A percentile compares a stretch with the other conserved stretches of the same genome.
Conservation (phyloP, 768 basidiomycete species). For the Lactarius trivialis region DNA sequence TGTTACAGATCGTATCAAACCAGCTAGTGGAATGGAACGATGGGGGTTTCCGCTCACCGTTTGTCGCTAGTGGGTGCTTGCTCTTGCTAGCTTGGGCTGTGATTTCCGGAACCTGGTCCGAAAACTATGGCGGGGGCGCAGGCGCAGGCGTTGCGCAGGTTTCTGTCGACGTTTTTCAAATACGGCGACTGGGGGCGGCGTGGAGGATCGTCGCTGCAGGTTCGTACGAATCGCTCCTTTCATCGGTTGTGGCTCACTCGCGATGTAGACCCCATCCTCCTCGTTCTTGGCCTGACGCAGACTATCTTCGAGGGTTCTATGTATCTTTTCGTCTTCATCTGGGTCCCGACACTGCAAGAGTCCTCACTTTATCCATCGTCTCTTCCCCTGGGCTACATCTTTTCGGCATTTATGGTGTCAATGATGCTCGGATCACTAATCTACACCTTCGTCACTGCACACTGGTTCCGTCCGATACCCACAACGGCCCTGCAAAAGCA, state of each 20-base stretch:
- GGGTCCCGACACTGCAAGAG: constrained; percentile 74
- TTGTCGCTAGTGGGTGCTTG: constrained; percentile 53
- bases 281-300: constrained; percentile 64
- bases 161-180: constrained; percentile 41
- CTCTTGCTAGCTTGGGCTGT: constrained; percentile 49
- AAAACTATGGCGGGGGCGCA: constrained; percentile 56
- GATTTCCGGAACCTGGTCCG: constrained; percentile 54
- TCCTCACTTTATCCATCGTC: constrained; percentile 33
- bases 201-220: constrained; percentile 43
- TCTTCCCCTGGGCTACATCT: constrained; percentile 73
- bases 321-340: constrained; percentile 81
- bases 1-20: constrained; percentile 32
- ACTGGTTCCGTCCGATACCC: constrained; percentile 25
- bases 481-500: constrained; percentile 16
- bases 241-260: neutral
- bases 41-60: constrained; percentile 52
- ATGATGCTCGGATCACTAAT: constrained; percentile 77
- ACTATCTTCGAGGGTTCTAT: constrained; percentile 81
- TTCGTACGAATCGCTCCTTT: neutral
- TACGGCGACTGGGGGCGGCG: constrained; percentile 47
- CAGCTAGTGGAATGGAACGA: constrained; percentile 47
- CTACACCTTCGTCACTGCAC: constrained; percentile 45
- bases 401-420: constrained; percentile 73
- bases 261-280: constrained; percentile 47
- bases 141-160: constrained; percentile 23